Evolutionary conservation across 441 rosid species (phyloP), one percentile per base, ranked within the genome.

Genomic region (Gossypium lobatum): DNA sequence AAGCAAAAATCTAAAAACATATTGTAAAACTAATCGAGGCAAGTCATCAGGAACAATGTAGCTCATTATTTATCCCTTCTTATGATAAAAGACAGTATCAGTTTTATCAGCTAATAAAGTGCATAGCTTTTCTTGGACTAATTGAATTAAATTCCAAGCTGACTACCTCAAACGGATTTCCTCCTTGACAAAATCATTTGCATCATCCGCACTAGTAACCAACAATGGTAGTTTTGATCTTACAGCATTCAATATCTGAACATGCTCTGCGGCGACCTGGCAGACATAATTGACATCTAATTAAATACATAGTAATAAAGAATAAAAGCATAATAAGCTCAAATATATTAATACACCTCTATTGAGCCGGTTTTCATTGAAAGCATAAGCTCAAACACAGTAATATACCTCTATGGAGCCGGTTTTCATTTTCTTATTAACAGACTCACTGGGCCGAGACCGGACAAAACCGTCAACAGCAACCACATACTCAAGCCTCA

Each of bases 401-500:
- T 53, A 25, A 26, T 14, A 66, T 84, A 93, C 99, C 97, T 93
- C 97, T 63, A 95, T 45, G 62, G 75, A 77, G 42, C 99, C 98
- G n/a, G 99, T 93, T 80, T 82, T 88, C 95, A 93, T 90, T 76
- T 90, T 91, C 88, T 80, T 88, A 82, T 95, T 95, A 67, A 91
- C 70, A 21, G 98, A 89, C 77, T 89, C 96, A 18, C 65, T 77
- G 4, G 97, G 99, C 67, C 99, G 83, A 57, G 88, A 75, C 71
- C 88, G 88, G 74, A 95, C 86, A 55, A 89, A 77, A 28, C 98
- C 99, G 82, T 91, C 98, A 26, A 95, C 85, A 21, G 86, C 86
- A 65, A 93, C 84, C 64, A 95, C 98, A 66, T 91, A 91, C 81
- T 90, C 99, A 74, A 93, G 77, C 79, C 99, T 87, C 91, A 86